Conservation (phyloP, 1,284 basidiomycete genomes). For the Schizophyllum amplum region DNA sequence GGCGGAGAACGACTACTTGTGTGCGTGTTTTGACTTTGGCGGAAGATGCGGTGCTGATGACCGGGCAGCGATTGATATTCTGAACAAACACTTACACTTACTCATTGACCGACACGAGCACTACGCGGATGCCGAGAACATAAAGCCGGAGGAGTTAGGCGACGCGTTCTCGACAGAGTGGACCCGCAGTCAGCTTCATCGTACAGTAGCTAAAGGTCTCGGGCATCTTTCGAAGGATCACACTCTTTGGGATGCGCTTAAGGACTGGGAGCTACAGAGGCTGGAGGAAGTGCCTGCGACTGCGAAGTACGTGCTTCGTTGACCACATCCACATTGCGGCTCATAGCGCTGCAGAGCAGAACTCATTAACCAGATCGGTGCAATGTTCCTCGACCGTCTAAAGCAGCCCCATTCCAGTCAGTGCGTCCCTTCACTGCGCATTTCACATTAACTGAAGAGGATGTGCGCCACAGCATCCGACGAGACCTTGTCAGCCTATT, state of each 20-base stretch:
- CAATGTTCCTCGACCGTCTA: conserved; percentile 48
- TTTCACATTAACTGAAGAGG: background rate
- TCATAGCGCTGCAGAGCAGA: conserved; percentile 21
- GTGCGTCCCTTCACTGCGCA: conserved; percentile 13
- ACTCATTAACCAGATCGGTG: conserved; percentile 38
- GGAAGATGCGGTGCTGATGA: conserved; percentile 8
- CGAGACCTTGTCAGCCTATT: conserved; percentile 77
- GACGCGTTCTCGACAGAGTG: conserved; percentile 52
- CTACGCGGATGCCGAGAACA: conserved; percentile 28
- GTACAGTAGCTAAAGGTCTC: conserved; percentile 50
- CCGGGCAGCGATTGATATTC: conserved; percentile 57
- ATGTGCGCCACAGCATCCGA: conserved; percentile 46
- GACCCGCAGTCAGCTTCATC: conserved; percentile 45
- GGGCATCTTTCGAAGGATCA: conserved; percentile 62
- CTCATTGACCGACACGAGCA: conserved; percentile 47
- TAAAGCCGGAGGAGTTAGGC: conserved; percentile 38
- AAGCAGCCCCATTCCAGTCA: conserved; percentile 64
- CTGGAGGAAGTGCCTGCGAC: conserved; percentile 37
- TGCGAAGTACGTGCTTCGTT: conserved; percentile 35
- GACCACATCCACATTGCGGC: background rate
- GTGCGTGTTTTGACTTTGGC: conserved; percentile 37
- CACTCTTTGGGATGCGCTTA: conserved; percentile 61
- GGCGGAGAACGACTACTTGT: conserved; percentile 77
- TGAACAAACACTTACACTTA: conserved; percentile 65
- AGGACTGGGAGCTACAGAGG: conserved; percentile 68